These are phyloP conservation scores for Tulasnella sp. DNA, from an alignment of 768 basidiomycete genomes.

Conservation along the genomic window DNA sequence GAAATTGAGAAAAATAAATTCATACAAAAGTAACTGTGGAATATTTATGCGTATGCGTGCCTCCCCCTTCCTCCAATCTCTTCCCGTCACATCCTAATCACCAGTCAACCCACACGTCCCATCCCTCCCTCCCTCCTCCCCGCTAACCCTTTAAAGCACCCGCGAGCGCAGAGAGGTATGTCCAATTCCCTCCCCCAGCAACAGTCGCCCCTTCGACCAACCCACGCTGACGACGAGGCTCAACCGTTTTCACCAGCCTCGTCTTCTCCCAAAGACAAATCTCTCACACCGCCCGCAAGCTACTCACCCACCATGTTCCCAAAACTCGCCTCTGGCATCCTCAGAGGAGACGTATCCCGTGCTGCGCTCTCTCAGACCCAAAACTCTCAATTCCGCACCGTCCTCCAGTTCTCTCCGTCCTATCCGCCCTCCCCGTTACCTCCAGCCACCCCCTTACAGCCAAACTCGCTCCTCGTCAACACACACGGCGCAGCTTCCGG, in stretches of 20 bases:
- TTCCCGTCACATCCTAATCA: too few species aligned
- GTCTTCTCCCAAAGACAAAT: background rate
- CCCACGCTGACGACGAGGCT: background rate
- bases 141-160: background rate
- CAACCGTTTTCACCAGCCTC: background rate
- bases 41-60: background rate
- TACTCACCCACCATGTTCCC: slow-evolving; percentile 62
- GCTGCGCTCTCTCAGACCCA: slow-evolving; percentile 77
- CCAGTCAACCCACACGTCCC: background rate
- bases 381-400: slow-evolving; percentile 64
- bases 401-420: slow-evolving; percentile 56
- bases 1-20: background rate
- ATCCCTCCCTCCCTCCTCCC: background rate
- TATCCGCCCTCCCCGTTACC: slow-evolving; percentile 46
- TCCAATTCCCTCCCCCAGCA: background rate
- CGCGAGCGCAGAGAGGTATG: background rate
- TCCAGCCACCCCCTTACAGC: slow-evolving; percentile 46
- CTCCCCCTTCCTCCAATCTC: too few species aligned
- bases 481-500: slow-evolving; percentile 51
- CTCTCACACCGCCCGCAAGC: background rate
- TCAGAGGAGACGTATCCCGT: slow-evolving; percentile 69
- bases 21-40: background rate
- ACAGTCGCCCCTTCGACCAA: background rate
- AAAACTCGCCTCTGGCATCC: slow-evolving; percentile 76
- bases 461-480: slow-evolving; percentile 43